Conservation (phyloP, 78 protist genomes). For the Cavenderia fasciculata region DNA sequence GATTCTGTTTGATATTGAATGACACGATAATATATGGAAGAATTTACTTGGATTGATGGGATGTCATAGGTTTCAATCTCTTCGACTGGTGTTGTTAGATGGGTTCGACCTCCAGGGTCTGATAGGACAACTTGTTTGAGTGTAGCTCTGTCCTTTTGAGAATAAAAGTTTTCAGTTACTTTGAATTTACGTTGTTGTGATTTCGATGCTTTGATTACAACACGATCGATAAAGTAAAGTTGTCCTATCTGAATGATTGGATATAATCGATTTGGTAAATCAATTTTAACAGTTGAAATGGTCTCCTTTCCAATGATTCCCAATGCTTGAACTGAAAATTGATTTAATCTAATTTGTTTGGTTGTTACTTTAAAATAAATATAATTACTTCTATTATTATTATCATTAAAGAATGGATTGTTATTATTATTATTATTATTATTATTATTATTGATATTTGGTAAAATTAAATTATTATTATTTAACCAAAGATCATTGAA, state of each 20-base stretch:
- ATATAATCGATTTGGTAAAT: too few relatives aligned
- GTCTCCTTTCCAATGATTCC: not conserved
- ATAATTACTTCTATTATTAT: too few relatives aligned
- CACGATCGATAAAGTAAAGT: constrained; percentile 10
- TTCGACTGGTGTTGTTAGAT: not conserved
- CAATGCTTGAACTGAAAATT: not conserved
- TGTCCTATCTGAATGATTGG: constrained; percentile 16
- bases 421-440: too few relatives aligned
- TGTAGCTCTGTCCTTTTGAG: too few relatives aligned
- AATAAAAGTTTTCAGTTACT: too few relatives aligned
- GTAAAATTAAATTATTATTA: not conserved
- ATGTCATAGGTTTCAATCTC: not conserved
- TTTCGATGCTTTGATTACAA: not conserved
- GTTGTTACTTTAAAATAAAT: not conserved
- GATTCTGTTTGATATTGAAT: not conserved
- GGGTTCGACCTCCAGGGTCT: too few relatives aligned
- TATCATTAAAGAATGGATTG: too few relatives aligned
- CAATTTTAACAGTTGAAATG: not conserved
- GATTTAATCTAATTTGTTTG: not conserved
- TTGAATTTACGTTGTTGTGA: too few relatives aligned
- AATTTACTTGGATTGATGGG: not conserved
- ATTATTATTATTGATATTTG: too few relatives aligned
- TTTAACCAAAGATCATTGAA: not conserved
- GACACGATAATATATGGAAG: not conserved
- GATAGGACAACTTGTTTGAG: too few relatives aligned